A percentile compares a stretch with the other conserved stretches of the same genome.
These are phyloP conservation scores for Helicostylum pulchrum DNA, from an alignment of 192 early-diverging fungal species.

Conservation along the genomic window DNA sequence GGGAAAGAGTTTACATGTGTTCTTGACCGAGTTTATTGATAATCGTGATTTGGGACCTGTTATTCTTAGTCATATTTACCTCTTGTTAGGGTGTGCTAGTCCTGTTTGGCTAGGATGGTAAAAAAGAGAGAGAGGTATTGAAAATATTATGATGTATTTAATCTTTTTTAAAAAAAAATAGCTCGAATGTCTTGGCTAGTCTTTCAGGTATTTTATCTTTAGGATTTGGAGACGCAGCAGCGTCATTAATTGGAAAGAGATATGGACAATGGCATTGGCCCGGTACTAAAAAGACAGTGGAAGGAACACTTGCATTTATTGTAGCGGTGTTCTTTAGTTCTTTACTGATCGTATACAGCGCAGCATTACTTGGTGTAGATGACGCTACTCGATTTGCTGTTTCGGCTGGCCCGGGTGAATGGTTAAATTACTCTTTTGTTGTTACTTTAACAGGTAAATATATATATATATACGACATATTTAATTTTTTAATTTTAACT, in stretches of 20 bases:
- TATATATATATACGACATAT: no score
- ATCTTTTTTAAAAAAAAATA: constrained; percentile 3
- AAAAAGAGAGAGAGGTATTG: not conserved
- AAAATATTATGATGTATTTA: not conserved
- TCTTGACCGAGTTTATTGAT: constrained; percentile 82
- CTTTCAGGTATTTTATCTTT: constrained; percentile 82
- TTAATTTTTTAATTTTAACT: constrained; percentile 9
- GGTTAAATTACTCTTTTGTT: constrained; percentile 24
- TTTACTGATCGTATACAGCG: constrained; percentile 24
- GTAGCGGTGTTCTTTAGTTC: constrained; percentile 56
- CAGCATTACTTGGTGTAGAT: constrained; percentile 8
- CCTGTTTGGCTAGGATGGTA: constrained; percentile 85
- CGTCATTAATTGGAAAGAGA: constrained; percentile 79
- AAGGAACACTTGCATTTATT: constrained; percentile 85
- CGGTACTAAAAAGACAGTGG: constrained; percentile 74
- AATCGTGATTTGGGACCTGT: constrained; percentile 76
- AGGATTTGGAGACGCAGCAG: constrained; percentile 89
- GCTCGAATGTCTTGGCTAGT: constrained; percentile 43
- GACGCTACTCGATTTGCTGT: constrained; percentile 14
- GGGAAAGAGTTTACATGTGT: constrained; percentile 61
- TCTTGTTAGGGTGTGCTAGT: constrained; percentile 86
- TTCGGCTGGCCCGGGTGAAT: constrained; percentile 31
- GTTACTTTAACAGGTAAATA: constrained; percentile 42
- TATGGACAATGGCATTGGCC: constrained; percentile 75
- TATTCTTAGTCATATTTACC: constrained; percentile 86